phyloP scores from a whole-genome alignment of 305 asterid genomes.

The Fraxinus sp. region DNA sequence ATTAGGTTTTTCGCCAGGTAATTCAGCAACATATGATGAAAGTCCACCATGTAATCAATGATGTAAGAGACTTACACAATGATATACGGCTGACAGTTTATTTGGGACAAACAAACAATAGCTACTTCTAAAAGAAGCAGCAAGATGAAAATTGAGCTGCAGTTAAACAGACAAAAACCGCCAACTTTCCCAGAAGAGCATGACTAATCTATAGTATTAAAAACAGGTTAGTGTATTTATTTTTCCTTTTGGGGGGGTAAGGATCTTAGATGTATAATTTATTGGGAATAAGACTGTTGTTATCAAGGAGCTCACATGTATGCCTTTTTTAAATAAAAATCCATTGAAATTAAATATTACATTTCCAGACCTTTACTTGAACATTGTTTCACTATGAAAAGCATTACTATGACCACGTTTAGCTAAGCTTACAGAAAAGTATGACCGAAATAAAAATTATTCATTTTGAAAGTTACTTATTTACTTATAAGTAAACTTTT shows the following conservation, averaged over 20 bases:
- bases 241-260: too few species aligned
- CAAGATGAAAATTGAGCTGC: neutral
- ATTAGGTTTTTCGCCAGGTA: neutral
- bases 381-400: neutral
- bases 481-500: neutral
- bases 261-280: neutral
- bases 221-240: neutral
- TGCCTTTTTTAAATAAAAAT: neutral
- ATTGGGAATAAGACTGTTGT: neutral
- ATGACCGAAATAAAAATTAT: neutral
- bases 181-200: neutral
- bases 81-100: neutral
- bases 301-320: neutral
- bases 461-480: neutral
- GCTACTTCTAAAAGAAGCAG: neutral
- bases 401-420: neutral
- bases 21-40: neutral
- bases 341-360: neutral
- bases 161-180: neutral
- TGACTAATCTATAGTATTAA: neutral
- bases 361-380: neutral
- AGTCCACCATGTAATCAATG: neutral
- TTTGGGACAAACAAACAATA: neutral
- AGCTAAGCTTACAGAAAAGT: neutral
- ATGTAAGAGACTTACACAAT: neutral